Evolutionary conservation across 306 rosid genomes (phyloP).

Genomic region (Styphnolobium japonicum): DNA sequence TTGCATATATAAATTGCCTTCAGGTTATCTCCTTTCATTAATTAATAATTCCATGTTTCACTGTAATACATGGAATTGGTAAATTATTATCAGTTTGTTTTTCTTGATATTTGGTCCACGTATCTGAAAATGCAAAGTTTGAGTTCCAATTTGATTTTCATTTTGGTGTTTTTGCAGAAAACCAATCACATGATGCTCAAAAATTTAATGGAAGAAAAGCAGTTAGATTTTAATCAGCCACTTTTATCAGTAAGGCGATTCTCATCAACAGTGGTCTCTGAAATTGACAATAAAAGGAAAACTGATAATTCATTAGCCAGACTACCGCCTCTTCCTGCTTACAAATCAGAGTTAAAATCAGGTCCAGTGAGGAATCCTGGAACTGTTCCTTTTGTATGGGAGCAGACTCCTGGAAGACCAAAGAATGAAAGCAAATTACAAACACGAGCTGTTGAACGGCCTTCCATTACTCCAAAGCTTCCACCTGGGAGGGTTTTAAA

Average conservation of each 20-base stretch:
- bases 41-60: background rate
- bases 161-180: constrained; percentile 43
- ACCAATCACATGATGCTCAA: constrained; percentile 33
- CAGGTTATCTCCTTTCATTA: background rate
- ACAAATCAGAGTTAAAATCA: constrained; percentile 81
- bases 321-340: constrained; percentile 61
- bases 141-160: constrained; percentile 38
- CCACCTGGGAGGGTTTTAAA: constrained; percentile 74
- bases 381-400: constrained; percentile 88
- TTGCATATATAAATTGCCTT: background rate
- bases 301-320: constrained; percentile 45
- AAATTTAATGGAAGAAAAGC: constrained; percentile 77
- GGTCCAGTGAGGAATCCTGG: constrained; percentile 88
- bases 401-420: constrained; percentile 75
- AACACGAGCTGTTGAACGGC: constrained; percentile 19
- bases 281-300: constrained; percentile 45
- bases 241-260: constrained; percentile 75
- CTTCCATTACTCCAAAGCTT: constrained; percentile 59
- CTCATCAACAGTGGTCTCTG: constrained; percentile 44
- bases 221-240: constrained; percentile 82
- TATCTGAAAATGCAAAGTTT: constrained; percentile 18
- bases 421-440: constrained; percentile 53
- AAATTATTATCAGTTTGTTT: background rate
- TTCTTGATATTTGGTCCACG: background rate
- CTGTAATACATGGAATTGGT: background rate